Conservation (phyloP, 2,329 filamentous ascomycete species). For the Curvularia hawaiiensis region DNA sequence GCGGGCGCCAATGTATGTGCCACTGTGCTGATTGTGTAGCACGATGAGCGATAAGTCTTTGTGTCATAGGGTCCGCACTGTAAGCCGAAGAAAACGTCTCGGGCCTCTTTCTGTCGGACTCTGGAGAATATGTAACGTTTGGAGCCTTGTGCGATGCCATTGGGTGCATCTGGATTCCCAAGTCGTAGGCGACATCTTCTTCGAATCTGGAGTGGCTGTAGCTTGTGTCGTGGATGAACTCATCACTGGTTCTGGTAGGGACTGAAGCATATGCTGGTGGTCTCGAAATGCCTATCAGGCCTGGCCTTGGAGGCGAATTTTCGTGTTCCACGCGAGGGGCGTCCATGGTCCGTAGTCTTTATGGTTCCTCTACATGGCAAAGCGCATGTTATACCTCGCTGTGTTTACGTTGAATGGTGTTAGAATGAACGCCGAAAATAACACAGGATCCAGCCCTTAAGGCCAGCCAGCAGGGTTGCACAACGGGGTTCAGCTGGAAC, state of each 20-base stretch:
- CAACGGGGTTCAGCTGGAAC: conserved; percentile 18
- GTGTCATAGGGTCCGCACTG: conserved; percentile 33
- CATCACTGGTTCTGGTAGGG: conserved; percentile 25
- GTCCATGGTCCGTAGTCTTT: conserved; percentile 10
- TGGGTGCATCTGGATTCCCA: conserved; percentile 36
- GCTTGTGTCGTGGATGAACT: conserved; percentile 13
- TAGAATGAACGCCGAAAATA: background rate
- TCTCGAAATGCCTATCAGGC: conserved; percentile 17
- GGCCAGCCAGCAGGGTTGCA: background rate
- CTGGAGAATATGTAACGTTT: conserved; percentile 23
- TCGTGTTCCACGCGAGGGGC: conserved; percentile 8
- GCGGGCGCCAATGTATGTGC: conserved; percentile 47
- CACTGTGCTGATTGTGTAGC: conserved; percentile 40
- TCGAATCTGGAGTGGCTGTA: conserved; percentile 25
- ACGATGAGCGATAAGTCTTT: conserved; percentile 38
- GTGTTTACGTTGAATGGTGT: background rate
- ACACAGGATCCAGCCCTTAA: background rate
- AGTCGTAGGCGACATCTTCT: conserved; percentile 26
- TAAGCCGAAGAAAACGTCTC: conserved; percentile 25
- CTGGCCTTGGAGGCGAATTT: conserved; percentile 26
- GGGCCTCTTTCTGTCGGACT: conserved; percentile 19
- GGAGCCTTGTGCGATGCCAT: conserved; percentile 31
- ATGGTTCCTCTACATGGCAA: background rate
- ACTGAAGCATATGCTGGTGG: conserved; percentile 25
- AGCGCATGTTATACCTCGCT: background rate